Conservation (phyloP, 148 eudicot genomes). For the Selenicereus undatus region DNA sequence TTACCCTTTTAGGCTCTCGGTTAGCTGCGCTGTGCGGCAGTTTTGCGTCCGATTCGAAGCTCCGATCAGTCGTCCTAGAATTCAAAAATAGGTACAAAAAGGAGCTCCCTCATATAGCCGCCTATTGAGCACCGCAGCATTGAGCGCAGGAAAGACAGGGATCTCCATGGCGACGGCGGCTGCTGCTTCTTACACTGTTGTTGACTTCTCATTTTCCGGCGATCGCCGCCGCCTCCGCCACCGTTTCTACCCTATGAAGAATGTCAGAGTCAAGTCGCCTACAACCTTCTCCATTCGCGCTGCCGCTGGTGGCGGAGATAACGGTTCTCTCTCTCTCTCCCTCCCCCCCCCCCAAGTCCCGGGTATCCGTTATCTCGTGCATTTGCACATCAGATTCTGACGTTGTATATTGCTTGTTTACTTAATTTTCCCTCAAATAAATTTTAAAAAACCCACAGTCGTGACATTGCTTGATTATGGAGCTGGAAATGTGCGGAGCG, state of each 20-base stretch:
- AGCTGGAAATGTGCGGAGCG: slow-evolving; percentile 93
- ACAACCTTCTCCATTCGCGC: slow-evolving; percentile 42
- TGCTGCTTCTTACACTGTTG: neutral
- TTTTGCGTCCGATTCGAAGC: too few species aligned
- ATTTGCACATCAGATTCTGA: neutral
- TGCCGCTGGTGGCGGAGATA: slow-evolving; percentile 38
- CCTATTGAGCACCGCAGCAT: neutral
- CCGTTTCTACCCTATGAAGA: neutral
- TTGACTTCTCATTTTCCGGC: slow-evolving; percentile 9
- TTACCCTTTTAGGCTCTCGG: too few species aligned
- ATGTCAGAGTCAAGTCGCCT: slow-evolving; percentile 30
- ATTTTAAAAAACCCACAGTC: slow-evolving; percentile 31
- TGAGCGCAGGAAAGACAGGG: neutral
- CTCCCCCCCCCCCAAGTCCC: neutral
- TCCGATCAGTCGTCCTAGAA: too few species aligned
- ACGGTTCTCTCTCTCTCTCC: slow-evolving; percentile 30
- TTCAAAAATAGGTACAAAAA: too few species aligned
- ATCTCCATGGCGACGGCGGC: slow-evolving; percentile 1
- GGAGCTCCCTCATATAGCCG: neutral
- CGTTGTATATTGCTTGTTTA: neutral
- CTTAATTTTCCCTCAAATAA: neutral
- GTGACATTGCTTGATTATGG: slow-evolving; percentile 96
- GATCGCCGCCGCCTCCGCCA: neutral
- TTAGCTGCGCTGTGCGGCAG: too few species aligned
- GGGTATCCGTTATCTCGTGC: neutral